A percentile compares a stretch with the other conserved stretches of the same genome.
These are phyloP conservation scores for Saccharomycopsis capsularis DNA, from an alignment of 805 yeast genomes.

Conservation along the genomic window DNA sequence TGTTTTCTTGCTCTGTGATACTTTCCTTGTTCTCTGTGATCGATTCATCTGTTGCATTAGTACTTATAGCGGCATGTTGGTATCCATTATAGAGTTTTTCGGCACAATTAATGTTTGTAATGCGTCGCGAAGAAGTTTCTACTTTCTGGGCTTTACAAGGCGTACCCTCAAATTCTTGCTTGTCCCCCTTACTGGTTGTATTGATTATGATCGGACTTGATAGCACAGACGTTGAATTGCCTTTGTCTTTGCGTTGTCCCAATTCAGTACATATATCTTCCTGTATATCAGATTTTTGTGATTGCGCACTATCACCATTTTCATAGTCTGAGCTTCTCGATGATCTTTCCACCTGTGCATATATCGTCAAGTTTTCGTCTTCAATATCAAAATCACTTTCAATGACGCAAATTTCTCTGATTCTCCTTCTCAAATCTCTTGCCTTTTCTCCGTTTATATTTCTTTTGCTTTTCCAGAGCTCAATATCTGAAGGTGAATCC, in stretches of 20 bases:
- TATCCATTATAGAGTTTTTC: too few species aligned
- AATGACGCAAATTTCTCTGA: not conserved
- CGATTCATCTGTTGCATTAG: not conserved
- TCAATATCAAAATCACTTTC: slow-evolving; percentile 8
- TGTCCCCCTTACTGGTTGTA: not conserved
- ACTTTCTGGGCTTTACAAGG: too few species aligned
- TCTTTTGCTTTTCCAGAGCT: not conserved
- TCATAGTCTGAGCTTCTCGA: slow-evolving; percentile 5
- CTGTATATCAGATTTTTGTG: not conserved
- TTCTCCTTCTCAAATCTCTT: not conserved
- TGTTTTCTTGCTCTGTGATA: not conserved
- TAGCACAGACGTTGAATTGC: not conserved
- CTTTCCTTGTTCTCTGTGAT: not conserved
- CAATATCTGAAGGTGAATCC: not conserved
- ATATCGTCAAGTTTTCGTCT: slow-evolving; percentile 4
- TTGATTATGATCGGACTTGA: slow-evolving; percentile 6
- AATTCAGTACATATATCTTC: too few species aligned
- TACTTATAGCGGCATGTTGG: not conserved
- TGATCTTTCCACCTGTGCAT: slow-evolving; percentile 10
- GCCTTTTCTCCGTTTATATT: not conserved
- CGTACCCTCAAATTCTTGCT: not conserved
- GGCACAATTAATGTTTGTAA: too few species aligned
- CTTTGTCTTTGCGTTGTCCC: not conserved
- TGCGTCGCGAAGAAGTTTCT: not conserved
- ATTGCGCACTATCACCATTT: not conserved